A percentile compares a stretch with the other conserved stretches of the same genome.
phyloP scores from a whole-genome alignment of 345 rosid genomes.

The Erucastrum elatum region DNA sequence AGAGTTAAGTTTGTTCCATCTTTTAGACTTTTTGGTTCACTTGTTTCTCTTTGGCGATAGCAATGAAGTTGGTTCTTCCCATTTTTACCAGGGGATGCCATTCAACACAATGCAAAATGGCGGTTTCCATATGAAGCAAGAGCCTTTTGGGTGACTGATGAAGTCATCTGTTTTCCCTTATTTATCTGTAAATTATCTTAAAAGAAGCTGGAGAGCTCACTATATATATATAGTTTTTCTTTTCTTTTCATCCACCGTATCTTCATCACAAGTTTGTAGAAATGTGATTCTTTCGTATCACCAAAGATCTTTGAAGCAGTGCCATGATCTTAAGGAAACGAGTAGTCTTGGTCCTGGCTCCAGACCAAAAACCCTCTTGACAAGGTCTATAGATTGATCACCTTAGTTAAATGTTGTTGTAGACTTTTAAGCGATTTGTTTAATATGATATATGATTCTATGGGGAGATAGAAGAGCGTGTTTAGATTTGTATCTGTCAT shows the following conservation, averaged over 20 bases:
- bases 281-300: conserved; percentile 28
- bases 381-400: conserved; percentile 21
- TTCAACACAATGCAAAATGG: conserved; percentile 29
- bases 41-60: background rate
- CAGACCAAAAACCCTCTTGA: conserved; percentile 9
- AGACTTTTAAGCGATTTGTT: conserved; percentile 19
- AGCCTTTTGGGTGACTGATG: conserved; percentile 31
- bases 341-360: conserved; percentile 8
- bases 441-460: background rate
- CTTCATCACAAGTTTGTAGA: conserved; percentile 25
- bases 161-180: conserved; percentile 22
- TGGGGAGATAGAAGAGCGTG: conserved; percentile 12
- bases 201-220: conserved; percentile 13
- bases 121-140: conserved; percentile 33
- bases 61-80: conserved; percentile 16
- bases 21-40: background rate
- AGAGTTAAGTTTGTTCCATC: background rate
- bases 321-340: background rate
- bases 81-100: conserved; percentile 20
- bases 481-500: conserved; percentile 21
- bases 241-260: background rate
- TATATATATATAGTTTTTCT: background rate
- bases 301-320: conserved; percentile 7
- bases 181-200: conserved; percentile 17
- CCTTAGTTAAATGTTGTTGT: conserved; percentile 22